Percentiles rank a stretch among this genome's conserved stretches.
Conservation (phyloP, 441 rosid species). For the Croton setiger region DNA sequence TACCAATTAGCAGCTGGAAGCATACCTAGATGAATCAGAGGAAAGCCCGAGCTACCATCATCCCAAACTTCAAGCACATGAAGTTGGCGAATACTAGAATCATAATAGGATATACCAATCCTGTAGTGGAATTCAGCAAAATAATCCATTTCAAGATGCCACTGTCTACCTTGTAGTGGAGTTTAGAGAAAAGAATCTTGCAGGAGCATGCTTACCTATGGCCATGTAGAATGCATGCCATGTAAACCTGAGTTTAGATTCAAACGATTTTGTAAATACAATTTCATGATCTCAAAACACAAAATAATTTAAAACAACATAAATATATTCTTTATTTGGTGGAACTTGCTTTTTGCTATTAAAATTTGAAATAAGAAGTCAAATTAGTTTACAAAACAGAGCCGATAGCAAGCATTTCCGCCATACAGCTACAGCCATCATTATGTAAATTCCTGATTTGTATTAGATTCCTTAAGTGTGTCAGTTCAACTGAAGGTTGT, state of each 20-base stretch:
- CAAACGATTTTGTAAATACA: slow-evolving; percentile 6
- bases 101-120: slow-evolving; percentile 89
- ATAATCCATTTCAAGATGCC: not conserved
- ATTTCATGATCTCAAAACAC: not conserved
- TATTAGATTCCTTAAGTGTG: not conserved
- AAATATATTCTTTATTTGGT: not conserved
- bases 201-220: slow-evolving; percentile 50
- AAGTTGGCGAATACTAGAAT: slow-evolving; percentile 77
- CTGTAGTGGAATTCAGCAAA: slow-evolving; percentile 35
- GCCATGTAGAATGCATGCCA: slow-evolving; percentile 86
- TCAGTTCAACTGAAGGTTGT: not conserved
- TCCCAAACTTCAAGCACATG: slow-evolving; percentile 94
- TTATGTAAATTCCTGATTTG: not conserved
- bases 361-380: not conserved
- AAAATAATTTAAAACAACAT: not conserved
- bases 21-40: slow-evolving; percentile 77
- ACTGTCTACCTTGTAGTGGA: not conserved
- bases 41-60: slow-evolving; percentile 68
- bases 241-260: slow-evolving; percentile 60
- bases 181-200: not conserved
- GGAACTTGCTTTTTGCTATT: not conserved
- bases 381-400: not conserved
- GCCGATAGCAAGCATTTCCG: slow-evolving; percentile 15
- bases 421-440: not conserved
- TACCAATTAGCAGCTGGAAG: not conserved